These are phyloP conservation scores for Kodamaea leandrae DNA, from an alignment of 805 yeast species.

Conservation along the genomic window DNA sequence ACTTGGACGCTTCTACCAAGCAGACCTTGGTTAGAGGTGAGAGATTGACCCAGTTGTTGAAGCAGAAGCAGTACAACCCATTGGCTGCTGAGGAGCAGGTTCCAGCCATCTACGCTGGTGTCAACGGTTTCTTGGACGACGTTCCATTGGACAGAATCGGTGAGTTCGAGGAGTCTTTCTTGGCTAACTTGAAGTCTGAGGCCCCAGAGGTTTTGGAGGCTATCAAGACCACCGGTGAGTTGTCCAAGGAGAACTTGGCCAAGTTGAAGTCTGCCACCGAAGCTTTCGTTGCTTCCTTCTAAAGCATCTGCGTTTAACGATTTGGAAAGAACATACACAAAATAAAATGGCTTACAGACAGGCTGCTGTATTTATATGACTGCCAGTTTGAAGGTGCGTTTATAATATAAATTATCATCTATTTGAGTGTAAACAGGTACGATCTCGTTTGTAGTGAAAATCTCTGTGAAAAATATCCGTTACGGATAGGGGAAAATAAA, in stretches of 20 bases:
- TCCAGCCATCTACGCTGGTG: slow-evolving; percentile 98
- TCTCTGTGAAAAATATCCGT: no score
- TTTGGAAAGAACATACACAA: slow-evolving; percentile 3
- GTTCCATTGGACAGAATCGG: slow-evolving; percentile 81
- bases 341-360: slow-evolving; percentile 1
- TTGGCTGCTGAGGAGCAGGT: slow-evolving; percentile 98
- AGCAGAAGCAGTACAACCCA: slow-evolving; percentile 97
- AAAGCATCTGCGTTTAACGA: slow-evolving; percentile 15
- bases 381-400: slow-evolving; percentile 1
- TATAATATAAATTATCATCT: slow-evolving; percentile 1
- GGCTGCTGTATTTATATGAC: background rate
- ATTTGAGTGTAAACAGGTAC: background rate
- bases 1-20: slow-evolving; percentile 98
- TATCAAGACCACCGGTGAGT: slow-evolving; percentile 85
- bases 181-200: slow-evolving; percentile 87
- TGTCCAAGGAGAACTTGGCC: slow-evolving; percentile 81
- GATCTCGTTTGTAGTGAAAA: no score
- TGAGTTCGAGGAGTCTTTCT: slow-evolving; percentile 90
- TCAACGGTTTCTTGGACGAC: slow-evolving; percentile 95
- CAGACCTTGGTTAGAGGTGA: slow-evolving; percentile 99
- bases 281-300: slow-evolving; percentile 88
- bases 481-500: no score
- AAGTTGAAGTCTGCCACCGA: slow-evolving; percentile 89
- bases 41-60: slow-evolving; percentile 97
- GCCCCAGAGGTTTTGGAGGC: slow-evolving; percentile 80